Conservation (phyloP, 371 early-diverging fungal genomes). For the Batkoa obscura region DNA sequence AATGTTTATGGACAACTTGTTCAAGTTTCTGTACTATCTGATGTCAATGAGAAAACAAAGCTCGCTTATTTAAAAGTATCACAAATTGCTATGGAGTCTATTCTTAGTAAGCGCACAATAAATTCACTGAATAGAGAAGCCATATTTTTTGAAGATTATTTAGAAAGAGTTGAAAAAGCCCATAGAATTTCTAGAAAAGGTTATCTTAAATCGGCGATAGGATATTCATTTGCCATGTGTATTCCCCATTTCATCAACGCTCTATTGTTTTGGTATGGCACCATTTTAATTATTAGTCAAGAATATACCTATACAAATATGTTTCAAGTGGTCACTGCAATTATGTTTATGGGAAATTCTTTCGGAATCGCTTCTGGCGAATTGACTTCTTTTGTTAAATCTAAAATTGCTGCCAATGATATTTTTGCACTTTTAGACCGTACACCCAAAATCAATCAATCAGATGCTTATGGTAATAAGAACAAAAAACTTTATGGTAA, state of each 20-base stretch:
- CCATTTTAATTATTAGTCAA: conserved; percentile 21
- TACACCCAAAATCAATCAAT: conserved; percentile 18
- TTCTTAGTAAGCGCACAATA: conserved; percentile 70
- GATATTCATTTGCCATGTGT: conserved; percentile 46
- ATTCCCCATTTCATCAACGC: conserved; percentile 38
- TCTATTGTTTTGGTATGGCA: conserved; percentile 24
- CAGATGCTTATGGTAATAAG: conserved; percentile 32
- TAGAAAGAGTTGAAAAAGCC: conserved; percentile 34
- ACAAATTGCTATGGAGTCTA: conserved; percentile 64
- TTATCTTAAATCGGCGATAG: conserved; percentile 30
- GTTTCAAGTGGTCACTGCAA: conserved; percentile 42
- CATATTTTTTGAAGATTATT: conserved; percentile 35
- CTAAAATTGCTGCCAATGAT: conserved; percentile 40
- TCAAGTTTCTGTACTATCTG: conserved; percentile 15
- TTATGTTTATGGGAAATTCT: conserved; percentile 45
- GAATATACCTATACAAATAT: conserved; percentile 25
- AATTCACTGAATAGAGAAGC: conserved; percentile 57
- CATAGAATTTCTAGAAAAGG: conserved; percentile 34
- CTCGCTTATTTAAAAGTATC: conserved; percentile 47
- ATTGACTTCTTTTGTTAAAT: conserved; percentile 16
- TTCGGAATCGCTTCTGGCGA: conserved; percentile 27
- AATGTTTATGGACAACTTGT: conserved; percentile 19
- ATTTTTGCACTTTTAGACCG: conserved; percentile 56
- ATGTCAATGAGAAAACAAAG: conserved; percentile 34
- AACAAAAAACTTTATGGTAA: conserved; percentile 24